Conservation (phyloP, 208 protist genomes). For the Acanthamoeba sp. region DNA sequence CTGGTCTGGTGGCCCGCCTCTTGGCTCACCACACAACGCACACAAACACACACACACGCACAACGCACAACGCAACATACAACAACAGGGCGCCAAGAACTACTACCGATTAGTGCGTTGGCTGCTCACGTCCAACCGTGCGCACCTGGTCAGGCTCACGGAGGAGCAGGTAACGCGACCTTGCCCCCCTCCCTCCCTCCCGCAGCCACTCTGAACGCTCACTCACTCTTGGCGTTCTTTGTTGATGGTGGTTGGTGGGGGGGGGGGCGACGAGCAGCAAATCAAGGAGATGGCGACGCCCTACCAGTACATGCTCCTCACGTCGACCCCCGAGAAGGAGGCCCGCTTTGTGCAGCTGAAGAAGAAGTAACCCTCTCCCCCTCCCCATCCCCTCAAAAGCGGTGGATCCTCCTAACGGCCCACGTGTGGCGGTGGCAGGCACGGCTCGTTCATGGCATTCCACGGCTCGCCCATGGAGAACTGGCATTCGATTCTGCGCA, state of each 20-base stretch:
- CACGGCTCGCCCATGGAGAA: slow-evolving; percentile 85
- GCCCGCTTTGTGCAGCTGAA: slow-evolving; percentile 79
- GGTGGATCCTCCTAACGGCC: too few species aligned
- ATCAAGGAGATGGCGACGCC: slow-evolving; percentile 80
- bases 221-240: neutral
- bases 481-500: slow-evolving; percentile 84
- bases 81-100: neutral
- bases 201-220: neutral
- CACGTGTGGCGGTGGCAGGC: too few species aligned
- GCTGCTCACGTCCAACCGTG: slow-evolving; percentile 76
- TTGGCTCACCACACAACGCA: too few species aligned
- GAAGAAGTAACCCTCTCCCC: slow-evolving; percentile 75
- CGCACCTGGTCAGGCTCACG: slow-evolving; percentile 79
- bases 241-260: neutral
- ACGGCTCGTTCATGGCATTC: slow-evolving; percentile 82
- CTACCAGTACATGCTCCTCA: slow-evolving; percentile 85
- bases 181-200: neutral
- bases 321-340: slow-evolving; percentile 79
- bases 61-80: neutral
- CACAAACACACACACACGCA: too few species aligned
- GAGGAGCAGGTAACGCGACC: neutral
- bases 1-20: too few species aligned
- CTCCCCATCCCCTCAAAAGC: neutral
- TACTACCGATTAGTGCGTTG: slow-evolving; percentile 64
- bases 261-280: neutral